A percentile compares a stretch with the other conserved stretches of the same genome.
phyloP scores from a whole-genome alignment of 768 basidiomycete genomes.

The Ramaria sp. region DNA sequence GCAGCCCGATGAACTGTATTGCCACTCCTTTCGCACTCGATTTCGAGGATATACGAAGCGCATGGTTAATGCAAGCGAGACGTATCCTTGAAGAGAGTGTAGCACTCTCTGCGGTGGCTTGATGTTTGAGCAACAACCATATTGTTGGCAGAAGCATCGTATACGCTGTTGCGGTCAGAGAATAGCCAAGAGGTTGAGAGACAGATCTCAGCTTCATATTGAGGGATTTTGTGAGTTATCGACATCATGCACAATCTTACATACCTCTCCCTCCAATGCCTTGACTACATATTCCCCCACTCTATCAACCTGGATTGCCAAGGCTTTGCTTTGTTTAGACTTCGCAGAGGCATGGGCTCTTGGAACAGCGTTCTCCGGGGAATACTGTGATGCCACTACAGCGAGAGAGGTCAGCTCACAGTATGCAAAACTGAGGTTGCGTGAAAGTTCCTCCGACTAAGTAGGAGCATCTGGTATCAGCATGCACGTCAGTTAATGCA shows the following conservation, averaged over 20 bases:
- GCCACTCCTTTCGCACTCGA: constrained; percentile 56
- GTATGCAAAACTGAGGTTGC: constrained; percentile 65
- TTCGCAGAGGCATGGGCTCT: not conserved
- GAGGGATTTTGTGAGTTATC: constrained; percentile 15
- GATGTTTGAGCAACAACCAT: constrained; percentile 51
- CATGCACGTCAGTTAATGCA: constrained; percentile 7
- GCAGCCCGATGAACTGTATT: constrained; percentile 62
- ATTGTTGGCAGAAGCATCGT: constrained; percentile 60
- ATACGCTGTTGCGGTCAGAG: constrained; percentile 50
- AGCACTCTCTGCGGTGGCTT: constrained; percentile 13
- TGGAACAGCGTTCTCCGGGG: not conserved
- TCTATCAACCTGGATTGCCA: constrained; percentile 31
- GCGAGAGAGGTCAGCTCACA: constrained; percentile 67
- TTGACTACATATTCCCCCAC: constrained; percentile 52
- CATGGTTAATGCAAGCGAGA: constrained; percentile 43
- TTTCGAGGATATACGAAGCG: constrained; percentile 42
- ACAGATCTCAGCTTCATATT: constrained; percentile 17
- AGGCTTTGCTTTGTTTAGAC: not conserved
- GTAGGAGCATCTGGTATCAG: constrained; percentile 9
- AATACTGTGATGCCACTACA: constrained; percentile 27
- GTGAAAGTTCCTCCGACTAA: constrained; percentile 54
- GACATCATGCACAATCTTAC: constrained; percentile 11
- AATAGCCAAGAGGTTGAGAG: not conserved
- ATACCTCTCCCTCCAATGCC: constrained; percentile 40
- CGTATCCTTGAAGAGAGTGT: constrained; percentile 37